Percentiles rank a stretch among this genome's conserved stretches.
phyloP scores from a whole-genome alignment of 2,329 filamentous ascomycete genomes.

The Alternaria consortialis region DNA sequence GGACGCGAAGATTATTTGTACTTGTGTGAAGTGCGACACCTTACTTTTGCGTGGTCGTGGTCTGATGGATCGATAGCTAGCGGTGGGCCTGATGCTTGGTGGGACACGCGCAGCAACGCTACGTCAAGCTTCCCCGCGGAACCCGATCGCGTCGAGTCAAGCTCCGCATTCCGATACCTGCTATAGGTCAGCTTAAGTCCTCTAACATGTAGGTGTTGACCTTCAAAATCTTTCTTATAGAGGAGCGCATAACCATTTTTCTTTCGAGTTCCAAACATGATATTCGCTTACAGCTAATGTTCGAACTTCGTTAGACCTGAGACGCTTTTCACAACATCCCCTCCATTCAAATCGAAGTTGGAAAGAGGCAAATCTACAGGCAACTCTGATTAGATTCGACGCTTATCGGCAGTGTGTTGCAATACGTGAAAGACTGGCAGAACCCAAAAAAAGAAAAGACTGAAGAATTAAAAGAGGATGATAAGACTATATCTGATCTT shows the following conservation, averaged over 20 bases:
- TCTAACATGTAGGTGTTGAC: no score
- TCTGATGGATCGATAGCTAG: background rate
- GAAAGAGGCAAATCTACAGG: no score
- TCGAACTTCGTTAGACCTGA: background rate
- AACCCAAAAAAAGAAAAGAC: no score
- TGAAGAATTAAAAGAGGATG: no score
- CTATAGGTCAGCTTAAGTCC: background rate
- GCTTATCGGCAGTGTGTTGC: no score
- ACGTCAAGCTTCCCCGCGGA: slow-evolving; percentile 12
- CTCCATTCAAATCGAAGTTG: no score
- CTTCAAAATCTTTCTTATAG: no score
- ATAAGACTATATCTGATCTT: no score
- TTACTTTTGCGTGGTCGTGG: background rate
- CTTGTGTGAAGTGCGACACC: background rate
- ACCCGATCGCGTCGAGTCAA: slow-evolving; percentile 5
- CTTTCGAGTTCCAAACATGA: background rate
- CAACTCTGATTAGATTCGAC: no score
- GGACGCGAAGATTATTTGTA: background rate
- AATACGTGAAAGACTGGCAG: no score
- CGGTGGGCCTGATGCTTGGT: slow-evolving; percentile 1
- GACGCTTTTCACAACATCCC: no score
- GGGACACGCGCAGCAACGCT: slow-evolving; percentile 1
- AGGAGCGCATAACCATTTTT: no score
- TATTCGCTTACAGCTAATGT: background rate
- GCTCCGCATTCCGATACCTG: background rate